Percentiles rank a stretch among this genome's conserved stretches.
These are phyloP conservation scores for Fusarium aywerte DNA, from an alignment of 2,329 filamentous ascomycete species.

Conservation along the genomic window DNA sequence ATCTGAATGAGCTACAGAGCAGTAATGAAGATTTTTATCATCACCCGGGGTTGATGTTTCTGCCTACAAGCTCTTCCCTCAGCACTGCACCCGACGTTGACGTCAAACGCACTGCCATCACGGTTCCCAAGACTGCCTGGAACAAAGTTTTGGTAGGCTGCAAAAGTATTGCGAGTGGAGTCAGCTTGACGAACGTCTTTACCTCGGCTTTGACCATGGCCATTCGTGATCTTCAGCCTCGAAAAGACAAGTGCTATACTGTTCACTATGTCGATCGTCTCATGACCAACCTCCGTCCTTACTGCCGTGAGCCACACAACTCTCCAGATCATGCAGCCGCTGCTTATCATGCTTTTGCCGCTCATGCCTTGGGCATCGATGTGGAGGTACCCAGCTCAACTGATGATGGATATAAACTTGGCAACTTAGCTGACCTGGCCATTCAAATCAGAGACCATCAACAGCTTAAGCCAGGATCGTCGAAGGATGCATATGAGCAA, in stretches of 20 bases:
- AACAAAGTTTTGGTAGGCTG: neutral
- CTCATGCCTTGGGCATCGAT: neutral
- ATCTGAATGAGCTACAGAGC: neutral
- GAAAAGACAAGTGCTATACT: fast-evolving
- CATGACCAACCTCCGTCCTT: neutral
- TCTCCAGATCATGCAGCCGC: neutral
- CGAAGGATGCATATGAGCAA: neutral
- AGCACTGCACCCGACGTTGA: fast-evolving
- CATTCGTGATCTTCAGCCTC: neutral
- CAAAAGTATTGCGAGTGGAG: neutral
- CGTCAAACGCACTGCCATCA: neutral
- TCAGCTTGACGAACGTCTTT: neutral
- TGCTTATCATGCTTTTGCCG: neutral
- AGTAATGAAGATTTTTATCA: neutral
- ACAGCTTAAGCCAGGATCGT: neutral
- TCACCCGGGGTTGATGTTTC: neutral
- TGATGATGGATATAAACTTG: fast-evolving
- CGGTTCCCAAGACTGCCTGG: fast-evolving
- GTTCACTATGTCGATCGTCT: neutral
- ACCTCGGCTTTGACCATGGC: neutral
- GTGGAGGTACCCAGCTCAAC: neutral
- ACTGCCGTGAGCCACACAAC: neutral
- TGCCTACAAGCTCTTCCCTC: neutral
- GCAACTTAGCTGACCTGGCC: neutral
- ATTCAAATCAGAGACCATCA: neutral